A percentile compares a stretch with the other conserved stretches of the same genome.
Conservation (phyloP, 371 early-diverging fungal species). For the Parasitella parasitica region DNA sequence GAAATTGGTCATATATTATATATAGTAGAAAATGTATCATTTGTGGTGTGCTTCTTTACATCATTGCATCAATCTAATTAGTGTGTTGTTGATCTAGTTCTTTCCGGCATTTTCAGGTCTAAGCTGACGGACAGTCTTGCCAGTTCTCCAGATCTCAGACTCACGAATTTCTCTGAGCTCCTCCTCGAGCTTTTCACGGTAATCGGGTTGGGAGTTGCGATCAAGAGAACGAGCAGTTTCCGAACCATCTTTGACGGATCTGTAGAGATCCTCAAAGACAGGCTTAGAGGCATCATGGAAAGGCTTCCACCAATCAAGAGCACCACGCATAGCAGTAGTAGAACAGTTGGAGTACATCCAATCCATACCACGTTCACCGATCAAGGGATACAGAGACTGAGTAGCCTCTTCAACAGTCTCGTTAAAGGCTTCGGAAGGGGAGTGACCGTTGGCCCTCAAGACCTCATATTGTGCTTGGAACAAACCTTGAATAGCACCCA, state of each 20-base stretch:
- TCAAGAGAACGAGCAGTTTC: slow-evolving; percentile 89
- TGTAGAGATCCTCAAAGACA: slow-evolving; percentile 90
- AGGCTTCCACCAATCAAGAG: slow-evolving; percentile 95
- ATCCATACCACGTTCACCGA: slow-evolving; percentile 97
- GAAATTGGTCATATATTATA: neutral
- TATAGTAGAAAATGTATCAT: neutral
- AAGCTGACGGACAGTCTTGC: slow-evolving; percentile 86
- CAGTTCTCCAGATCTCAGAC: slow-evolving; percentile 71
- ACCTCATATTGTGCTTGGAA: slow-evolving; percentile 98
- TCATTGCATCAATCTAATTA: neutral
- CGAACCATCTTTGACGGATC: slow-evolving; percentile 82
- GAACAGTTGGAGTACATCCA: slow-evolving; percentile 97
- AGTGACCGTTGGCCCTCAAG: slow-evolving; percentile 90
- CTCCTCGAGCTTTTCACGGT: slow-evolving; percentile 88
- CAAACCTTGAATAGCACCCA: slow-evolving; percentile 97
- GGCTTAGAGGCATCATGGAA: slow-evolving; percentile 95
- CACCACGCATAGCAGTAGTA: slow-evolving; percentile 94
- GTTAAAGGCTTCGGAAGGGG: slow-evolving; percentile 98
- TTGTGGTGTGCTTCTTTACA: neutral
- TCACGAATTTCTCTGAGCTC: slow-evolving; percentile 86
- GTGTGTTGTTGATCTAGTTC: slow-evolving; percentile 8
- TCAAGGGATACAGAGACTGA: slow-evolving; percentile 95
- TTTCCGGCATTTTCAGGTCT: slow-evolving; percentile 75
- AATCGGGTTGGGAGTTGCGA: slow-evolving; percentile 88
- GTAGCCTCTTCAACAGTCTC: slow-evolving; percentile 99